phyloP scores from a whole-genome alignment of 805 yeast species.

The Metschnikowia cubensis region DNA sequence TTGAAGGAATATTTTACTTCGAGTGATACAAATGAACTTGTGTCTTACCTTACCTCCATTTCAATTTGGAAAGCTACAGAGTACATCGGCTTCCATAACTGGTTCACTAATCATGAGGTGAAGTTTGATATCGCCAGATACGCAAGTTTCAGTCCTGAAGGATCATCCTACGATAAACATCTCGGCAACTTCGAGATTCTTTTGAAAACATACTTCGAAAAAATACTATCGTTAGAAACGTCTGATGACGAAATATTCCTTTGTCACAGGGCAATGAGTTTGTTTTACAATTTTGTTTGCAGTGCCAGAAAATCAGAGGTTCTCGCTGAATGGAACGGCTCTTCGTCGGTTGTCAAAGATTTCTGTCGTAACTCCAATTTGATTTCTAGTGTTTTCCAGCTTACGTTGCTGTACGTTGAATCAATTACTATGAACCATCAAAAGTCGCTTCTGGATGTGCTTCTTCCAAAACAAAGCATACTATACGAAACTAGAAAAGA shows the following conservation, averaged over 20 bases:
- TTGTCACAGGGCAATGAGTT: conserved; percentile 9
- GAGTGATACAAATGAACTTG: conserved; percentile 13
- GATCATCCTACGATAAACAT: not conserved
- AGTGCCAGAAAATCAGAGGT: conserved; percentile 24
- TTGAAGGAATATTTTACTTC: conserved; percentile 22
- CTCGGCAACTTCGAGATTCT: not conserved
- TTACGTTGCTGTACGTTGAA: not conserved
- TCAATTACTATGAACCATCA: not conserved
- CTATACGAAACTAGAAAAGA: not conserved
- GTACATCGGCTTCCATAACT: conserved; percentile 29
- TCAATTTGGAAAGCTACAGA: conserved; percentile 27
- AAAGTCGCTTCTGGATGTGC: not conserved
- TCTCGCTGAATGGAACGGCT: conserved; percentile 7
- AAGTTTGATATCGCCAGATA: conserved; percentile 5
- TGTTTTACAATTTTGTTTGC: conserved; percentile 26
- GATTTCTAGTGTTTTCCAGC: not conserved
- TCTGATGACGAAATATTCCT: not conserved
- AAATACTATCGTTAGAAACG: not conserved
- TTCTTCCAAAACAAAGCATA: not conserved
- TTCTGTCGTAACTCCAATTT: conserved; percentile 2
- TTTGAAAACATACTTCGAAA: not conserved
- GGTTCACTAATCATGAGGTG: conserved; percentile 25
- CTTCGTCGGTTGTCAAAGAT: conserved; percentile 1
- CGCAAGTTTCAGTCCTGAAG: not conserved
- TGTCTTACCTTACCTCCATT: conserved; percentile 10